Percentiles rank a stretch among this genome's conserved stretches.
Evolutionary conservation across 768 basidiomycete genomes (phyloP).

Genomic region (Sarcodon sp.): DNA sequence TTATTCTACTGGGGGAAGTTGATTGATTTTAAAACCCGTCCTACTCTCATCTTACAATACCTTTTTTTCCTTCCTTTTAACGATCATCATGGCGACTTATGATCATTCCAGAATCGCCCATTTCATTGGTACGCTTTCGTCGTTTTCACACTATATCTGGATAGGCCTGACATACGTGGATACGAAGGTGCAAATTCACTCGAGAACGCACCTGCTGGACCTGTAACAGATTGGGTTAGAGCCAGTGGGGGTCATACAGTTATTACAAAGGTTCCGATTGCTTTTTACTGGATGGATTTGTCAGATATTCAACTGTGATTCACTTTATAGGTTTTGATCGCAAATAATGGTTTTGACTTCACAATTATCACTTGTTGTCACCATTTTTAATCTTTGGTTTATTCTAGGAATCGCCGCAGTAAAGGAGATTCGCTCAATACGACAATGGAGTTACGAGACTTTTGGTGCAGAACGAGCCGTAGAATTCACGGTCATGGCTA

Average conservation of each 20-base stretch:
- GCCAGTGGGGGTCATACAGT: slow-evolving; percentile 91
- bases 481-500: slow-evolving; percentile 99
- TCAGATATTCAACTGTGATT: background rate
- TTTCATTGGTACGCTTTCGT: slow-evolving; percentile 37
- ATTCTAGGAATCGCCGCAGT: slow-evolving; percentile 87
- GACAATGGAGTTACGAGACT: slow-evolving; percentile 99
- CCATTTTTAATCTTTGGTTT: slow-evolving; percentile 10
- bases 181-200: slow-evolving; percentile 80
- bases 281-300: background rate
- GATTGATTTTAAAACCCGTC: too few species aligned
- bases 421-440: slow-evolving; percentile 96
- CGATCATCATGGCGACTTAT: slow-evolving; percentile 19
- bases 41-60: background rate
- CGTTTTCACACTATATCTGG: slow-evolving; percentile 8
- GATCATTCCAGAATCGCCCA: slow-evolving; percentile 52
- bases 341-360: slow-evolving; percentile 75
- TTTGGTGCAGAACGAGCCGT: slow-evolving; percentile 93
- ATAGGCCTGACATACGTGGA: slow-evolving; percentile 6
- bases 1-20: too few species aligned
- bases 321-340: slow-evolving; percentile 74
- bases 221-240: slow-evolving; percentile 85
- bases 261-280: slow-evolving; percentile 74
- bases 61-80: background rate
- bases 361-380: background rate
- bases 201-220: slow-evolving; percentile 68